phyloP scores from a whole-genome alignment of 495 filamentous ascomycete species.

The Aspergillus indologenus region DNA sequence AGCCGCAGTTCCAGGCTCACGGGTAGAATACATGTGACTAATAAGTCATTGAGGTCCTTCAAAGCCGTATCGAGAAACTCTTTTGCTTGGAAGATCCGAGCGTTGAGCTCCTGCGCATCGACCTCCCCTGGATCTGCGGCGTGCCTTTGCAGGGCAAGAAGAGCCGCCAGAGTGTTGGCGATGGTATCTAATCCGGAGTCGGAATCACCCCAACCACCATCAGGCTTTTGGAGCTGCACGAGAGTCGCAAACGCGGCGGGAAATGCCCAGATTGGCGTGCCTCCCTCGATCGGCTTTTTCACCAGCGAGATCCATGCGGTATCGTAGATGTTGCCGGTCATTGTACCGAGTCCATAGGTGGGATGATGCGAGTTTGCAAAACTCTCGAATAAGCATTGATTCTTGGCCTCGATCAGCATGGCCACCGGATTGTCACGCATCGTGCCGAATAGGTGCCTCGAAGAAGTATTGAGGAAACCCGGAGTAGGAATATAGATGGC shows the following conservation, averaged over 20 bases:
- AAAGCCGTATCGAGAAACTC: background rate
- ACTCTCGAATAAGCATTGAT: no score
- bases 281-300: constrained; percentile 17
- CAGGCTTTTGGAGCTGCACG: constrained; percentile 13
- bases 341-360: constrained; percentile 19
- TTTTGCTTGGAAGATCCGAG: background rate
- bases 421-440: no score
- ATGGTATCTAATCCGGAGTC: constrained; percentile 21
- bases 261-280: constrained; percentile 19
- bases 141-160: constrained; percentile 20
- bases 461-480: no score
- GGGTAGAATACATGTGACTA: background rate
- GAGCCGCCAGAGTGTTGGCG: constrained; percentile 22
- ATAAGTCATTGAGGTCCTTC: background rate
- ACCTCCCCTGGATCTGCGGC: background rate
- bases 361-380: no score
- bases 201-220: constrained; percentile 21
- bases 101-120: no score
- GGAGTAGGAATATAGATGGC: no score
- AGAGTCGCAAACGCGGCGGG: constrained; percentile 24
- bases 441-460: no score
- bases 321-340: constrained; percentile 39
- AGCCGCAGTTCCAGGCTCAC: constrained; percentile 2
- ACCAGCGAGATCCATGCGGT: constrained; percentile 49
- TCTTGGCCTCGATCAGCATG: no score